Percentiles rank a stretch among this genome's conserved stretches.
Evolutionary conservation across 208 protist species (phyloP).

Genomic region (Trypanosoma lewisi): DNA sequence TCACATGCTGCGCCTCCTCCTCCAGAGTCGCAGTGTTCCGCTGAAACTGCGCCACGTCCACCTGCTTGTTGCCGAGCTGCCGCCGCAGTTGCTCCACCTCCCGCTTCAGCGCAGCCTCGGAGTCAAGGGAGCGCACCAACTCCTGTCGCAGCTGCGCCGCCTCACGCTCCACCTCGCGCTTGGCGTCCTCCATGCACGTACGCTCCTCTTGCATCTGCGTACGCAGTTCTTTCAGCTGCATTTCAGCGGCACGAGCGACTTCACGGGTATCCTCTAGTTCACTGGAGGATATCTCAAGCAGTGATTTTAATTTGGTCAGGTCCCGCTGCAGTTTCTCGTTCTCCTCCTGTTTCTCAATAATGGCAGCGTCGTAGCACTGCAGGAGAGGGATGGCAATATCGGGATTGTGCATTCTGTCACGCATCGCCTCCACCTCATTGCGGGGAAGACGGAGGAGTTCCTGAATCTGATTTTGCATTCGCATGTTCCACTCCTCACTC

Average conservation of each 20-base stretch:
- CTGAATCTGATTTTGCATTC: constrained; percentile 67
- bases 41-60: constrained; percentile 13
- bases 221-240: constrained; percentile 48
- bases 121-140: constrained; percentile 17
- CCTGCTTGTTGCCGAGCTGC: constrained; percentile 18
- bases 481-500: constrained; percentile 83
- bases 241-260: constrained; percentile 55
- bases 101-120: constrained; percentile 10
- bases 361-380: constrained; percentile 86
- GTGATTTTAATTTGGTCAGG: constrained; percentile 21
- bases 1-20: constrained; percentile 26
- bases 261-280: constrained; percentile 42
- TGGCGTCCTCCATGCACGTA: constrained; percentile 23
- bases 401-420: constrained; percentile 70
- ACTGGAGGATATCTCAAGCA: constrained; percentile 22
- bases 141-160: constrained; percentile 32
- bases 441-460: constrained; percentile 68
- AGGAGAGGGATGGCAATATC: constrained; percentile 82
- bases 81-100: constrained; percentile 22
- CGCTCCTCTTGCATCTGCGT: constrained; percentile 31
- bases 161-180: constrained; percentile 29
- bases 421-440: constrained; percentile 54
- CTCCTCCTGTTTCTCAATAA: constrained; percentile 65
- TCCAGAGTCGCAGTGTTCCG: constrained; percentile 22
- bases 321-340: constrained; percentile 40